phyloP scores from a whole-genome alignment of 345 rosid genomes.

The Dipteronia dyeriana region DNA sequence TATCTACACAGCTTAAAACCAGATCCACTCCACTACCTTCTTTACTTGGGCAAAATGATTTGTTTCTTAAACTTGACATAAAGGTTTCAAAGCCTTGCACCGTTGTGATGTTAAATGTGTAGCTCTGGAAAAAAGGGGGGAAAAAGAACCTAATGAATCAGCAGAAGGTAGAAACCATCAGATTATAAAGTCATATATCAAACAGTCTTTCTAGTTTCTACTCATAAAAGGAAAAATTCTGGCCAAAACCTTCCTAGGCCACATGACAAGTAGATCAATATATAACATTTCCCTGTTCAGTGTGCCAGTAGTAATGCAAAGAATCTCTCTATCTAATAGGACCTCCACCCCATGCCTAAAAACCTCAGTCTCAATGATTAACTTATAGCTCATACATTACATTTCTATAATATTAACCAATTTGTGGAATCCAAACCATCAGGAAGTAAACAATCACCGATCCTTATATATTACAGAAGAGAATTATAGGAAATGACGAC shows the following conservation, averaged over 20 bases:
- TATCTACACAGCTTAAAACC: conserved; percentile 96
- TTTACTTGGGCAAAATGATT: conserved; percentile 60
- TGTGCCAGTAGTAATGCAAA: background rate
- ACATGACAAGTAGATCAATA: background rate
- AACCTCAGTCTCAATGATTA: background rate
- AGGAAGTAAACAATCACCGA: background rate
- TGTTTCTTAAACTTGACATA: conserved; percentile 68
- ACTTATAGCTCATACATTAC: background rate
- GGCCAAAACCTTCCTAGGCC: background rate
- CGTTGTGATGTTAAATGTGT: conserved; percentile 86
- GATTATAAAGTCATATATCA: background rate
- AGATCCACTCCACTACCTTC: conserved; percentile 92
- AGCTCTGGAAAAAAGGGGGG: conserved; percentile 51
- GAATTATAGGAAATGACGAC: background rate
- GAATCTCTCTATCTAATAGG: background rate
- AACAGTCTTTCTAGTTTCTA: background rate
- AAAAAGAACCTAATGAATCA: conserved; percentile 23
- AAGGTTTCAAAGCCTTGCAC: conserved; percentile 95
- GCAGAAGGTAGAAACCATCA: background rate
- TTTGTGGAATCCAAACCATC: background rate
- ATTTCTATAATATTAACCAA: background rate
- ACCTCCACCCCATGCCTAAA: background rate
- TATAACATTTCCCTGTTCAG: background rate
- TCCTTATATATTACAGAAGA: conserved; percentile 6
- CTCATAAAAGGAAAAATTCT: background rate